These are phyloP conservation scores for Phytophthora sansomeana DNA, from an alignment of 352 stramenopile genomes.

Conservation along the genomic window DNA sequence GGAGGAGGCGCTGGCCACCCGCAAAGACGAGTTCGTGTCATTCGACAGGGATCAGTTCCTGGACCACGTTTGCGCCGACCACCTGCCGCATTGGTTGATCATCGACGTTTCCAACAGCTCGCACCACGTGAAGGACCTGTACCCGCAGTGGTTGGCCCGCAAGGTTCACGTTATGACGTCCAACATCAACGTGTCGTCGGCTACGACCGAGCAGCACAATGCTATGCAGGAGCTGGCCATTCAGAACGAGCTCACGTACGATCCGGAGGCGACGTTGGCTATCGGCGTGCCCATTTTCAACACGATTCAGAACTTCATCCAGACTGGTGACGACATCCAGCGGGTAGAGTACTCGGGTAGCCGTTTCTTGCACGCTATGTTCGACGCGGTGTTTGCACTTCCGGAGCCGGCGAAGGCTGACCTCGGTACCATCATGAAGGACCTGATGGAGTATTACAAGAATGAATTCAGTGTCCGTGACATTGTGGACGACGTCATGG, in stretches of 20 bases:
- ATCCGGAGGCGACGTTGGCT: slow-evolving; percentile 79
- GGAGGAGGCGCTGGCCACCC: slow-evolving; percentile 44
- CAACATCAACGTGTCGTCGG: slow-evolving; percentile 91
- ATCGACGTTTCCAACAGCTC: slow-evolving; percentile 94
- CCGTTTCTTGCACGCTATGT: slow-evolving; percentile 86
- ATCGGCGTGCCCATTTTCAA: slow-evolving; percentile 93
- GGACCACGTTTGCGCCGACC: slow-evolving; percentile 83
- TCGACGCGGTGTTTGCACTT: slow-evolving; percentile 54
- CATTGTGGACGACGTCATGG: slow-evolving; percentile 94
- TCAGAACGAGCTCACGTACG: slow-evolving; percentile 91
- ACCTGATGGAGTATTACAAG: slow-evolving; percentile 66
- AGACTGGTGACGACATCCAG: slow-evolving; percentile 92
- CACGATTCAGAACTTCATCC: slow-evolving; percentile 93
- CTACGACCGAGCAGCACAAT: slow-evolving; percentile 74
- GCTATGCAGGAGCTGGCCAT: slow-evolving; percentile 76
- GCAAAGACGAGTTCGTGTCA: slow-evolving; percentile 40
- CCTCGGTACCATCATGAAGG: slow-evolving; percentile 72
- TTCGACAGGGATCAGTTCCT: slow-evolving; percentile 82
- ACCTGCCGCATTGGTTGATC: slow-evolving; percentile 93
- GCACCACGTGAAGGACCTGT: slow-evolving; percentile 80
- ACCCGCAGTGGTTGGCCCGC: slow-evolving; percentile 90
- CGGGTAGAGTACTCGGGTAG: slow-evolving; percentile 92
- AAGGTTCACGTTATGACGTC: slow-evolving; percentile 95
- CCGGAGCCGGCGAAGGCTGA: slow-evolving; percentile 44
- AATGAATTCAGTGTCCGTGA: slow-evolving; percentile 63